These are phyloP conservation scores for Fennellomyces sp. DNA, from an alignment of 371 early-diverging fungal genomes.

Conservation along the genomic window DNA sequence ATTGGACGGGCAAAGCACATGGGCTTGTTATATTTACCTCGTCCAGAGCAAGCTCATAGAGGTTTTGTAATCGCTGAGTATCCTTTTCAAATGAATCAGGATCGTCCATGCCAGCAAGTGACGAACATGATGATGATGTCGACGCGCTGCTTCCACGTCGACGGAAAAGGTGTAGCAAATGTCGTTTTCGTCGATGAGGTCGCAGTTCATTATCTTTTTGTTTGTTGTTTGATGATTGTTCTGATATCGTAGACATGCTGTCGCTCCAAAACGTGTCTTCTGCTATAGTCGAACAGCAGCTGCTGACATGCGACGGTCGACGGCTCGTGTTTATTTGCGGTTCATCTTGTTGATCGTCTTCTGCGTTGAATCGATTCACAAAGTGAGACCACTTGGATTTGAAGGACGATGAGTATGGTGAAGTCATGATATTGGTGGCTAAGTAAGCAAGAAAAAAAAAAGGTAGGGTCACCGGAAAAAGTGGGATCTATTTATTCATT, in stretches of 20 bases:
- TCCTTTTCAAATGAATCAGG: slow-evolving; percentile 4
- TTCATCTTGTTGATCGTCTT: background rate
- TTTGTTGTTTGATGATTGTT: background rate
- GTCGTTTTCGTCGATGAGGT: background rate
- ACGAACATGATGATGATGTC: slow-evolving; percentile 12
- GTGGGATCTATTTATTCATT: background rate
- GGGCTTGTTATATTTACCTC: slow-evolving; percentile 9
- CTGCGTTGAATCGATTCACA: slow-evolving; percentile 1
- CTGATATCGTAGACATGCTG: background rate
- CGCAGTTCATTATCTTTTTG: background rate
- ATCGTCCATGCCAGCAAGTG: slow-evolving; percentile 6
- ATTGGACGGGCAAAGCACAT: background rate
- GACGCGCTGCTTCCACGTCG: slow-evolving; percentile 4
- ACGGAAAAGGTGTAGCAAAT: background rate
- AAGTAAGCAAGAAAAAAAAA: slow-evolving; percentile 1
- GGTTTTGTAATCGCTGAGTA: slow-evolving; percentile 1
- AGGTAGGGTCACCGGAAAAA: background rate
- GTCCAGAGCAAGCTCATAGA: slow-evolving; percentile 18
- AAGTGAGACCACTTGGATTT: slow-evolving; percentile 5
- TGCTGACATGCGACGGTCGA: slow-evolving; percentile 5
- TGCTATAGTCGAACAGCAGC: background rate
- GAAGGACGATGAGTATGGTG: background rate
- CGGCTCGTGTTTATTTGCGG: background rate
- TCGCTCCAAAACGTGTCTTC: background rate
- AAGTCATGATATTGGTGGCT: slow-evolving; percentile 1